Percentiles rank a stretch among this genome's conserved stretches.
Conservation (phyloP, 495 filamentous ascomycete genomes). For the Talaromyces wortmannii region DNA sequence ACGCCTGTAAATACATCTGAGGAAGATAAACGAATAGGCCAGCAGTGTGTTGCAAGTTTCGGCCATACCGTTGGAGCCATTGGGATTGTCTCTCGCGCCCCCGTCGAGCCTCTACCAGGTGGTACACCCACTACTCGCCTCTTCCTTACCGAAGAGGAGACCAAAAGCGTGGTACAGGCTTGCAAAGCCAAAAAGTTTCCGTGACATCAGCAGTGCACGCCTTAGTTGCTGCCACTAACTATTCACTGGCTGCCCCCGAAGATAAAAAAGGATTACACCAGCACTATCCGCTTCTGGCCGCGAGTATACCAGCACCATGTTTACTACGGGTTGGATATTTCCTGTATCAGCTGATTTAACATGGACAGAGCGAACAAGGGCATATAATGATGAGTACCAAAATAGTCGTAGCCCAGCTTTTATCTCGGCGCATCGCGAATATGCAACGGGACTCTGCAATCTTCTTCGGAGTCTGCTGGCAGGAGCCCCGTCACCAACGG, state of each 20-base stretch:
- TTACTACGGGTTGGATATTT: slow-evolving; percentile 18
- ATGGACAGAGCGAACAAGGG: slow-evolving; percentile 19
- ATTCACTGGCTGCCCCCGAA: slow-evolving; percentile 10
- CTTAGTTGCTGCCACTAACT: slow-evolving; percentile 16
- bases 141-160: slow-evolving; percentile 8
- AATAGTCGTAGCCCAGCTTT: slow-evolving; percentile 13
- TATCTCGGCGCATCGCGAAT: slow-evolving; percentile 18
- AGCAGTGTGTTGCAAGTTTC: slow-evolving; percentile 6
- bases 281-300: slow-evolving; percentile 22
- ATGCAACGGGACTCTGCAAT: slow-evolving; percentile 11
- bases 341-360: slow-evolving; percentile 10
- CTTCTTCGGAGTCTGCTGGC: slow-evolving; percentile 8
- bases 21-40: slow-evolving; percentile 5
- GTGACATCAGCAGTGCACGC: slow-evolving; percentile 21
- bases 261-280: slow-evolving; percentile 20
- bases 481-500: slow-evolving; percentile 12
- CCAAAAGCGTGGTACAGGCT: slow-evolving; percentile 7
- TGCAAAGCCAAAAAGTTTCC: slow-evolving; percentile 11
- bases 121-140: slow-evolving; percentile 9
- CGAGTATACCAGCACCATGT: slow-evolving; percentile 19
- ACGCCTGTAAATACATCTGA: slow-evolving; percentile 5
- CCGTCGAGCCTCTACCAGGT: slow-evolving; percentile 6
- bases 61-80: slow-evolving; percentile 8
- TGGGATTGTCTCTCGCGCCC: slow-evolving; percentile 12
- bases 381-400: slow-evolving; percentile 18